phyloP scores from a whole-genome alignment of 164 flowering plant species.

The Cinnamomum chago region DNA sequence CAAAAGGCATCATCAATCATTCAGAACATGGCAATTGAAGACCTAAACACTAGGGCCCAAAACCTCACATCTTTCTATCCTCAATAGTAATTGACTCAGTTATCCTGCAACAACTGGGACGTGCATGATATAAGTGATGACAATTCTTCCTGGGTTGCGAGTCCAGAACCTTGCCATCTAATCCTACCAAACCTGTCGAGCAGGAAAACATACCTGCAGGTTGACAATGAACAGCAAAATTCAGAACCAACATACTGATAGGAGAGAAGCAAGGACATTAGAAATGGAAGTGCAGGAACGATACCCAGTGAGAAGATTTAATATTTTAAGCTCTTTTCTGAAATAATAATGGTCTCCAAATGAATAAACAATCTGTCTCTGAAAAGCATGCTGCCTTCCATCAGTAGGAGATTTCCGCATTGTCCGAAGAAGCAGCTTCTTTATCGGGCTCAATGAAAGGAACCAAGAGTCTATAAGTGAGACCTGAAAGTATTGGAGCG shows the following conservation, averaged over 20 bases:
- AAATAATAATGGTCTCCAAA: slow-evolving; percentile 96
- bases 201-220: slow-evolving; percentile 69
- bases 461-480: slow-evolving; percentile 87
- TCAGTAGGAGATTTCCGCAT: slow-evolving; percentile 58
- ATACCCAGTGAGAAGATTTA: slow-evolving; percentile 97
- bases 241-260: not conserved
- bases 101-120: slow-evolving; percentile 62
- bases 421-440: slow-evolving; percentile 57
- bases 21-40: not conserved
- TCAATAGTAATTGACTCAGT: slow-evolving; percentile 16
- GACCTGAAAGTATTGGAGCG: slow-evolving; percentile 42
- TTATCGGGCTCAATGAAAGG: slow-evolving; percentile 56
- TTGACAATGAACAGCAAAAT: not conserved
- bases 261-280: not conserved
- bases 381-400: slow-evolving; percentile 29
- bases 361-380: slow-evolving; percentile 68
- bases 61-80: not conserved
- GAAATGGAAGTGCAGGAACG: not conserved
- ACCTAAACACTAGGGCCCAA: not conserved
- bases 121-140: slow-evolving; percentile 73
- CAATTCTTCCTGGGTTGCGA: slow-evolving; percentile 69
- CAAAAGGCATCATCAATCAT: not conserved
- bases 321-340: slow-evolving; percentile 85
- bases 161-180: slow-evolving; percentile 96
- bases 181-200: slow-evolving; percentile 85